These are phyloP conservation scores for Penicillium sp. DNA, from an alignment of 2,329 filamentous ascomycete genomes.

Conservation along the genomic window DNA sequence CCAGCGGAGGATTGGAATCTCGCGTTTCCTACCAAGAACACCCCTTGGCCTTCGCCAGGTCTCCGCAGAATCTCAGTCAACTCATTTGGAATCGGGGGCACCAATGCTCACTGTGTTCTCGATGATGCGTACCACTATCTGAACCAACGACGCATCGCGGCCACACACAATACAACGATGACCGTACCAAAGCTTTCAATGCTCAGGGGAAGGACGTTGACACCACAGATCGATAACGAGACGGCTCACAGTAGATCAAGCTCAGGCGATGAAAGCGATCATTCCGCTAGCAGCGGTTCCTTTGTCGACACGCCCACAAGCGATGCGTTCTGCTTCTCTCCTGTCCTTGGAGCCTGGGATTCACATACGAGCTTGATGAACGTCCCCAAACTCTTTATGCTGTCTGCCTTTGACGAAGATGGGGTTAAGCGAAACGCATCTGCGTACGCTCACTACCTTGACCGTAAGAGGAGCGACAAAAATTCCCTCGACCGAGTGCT, in stretches of 20 bases:
- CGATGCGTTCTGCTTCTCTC: slow-evolving; percentile 8
- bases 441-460: slow-evolving; percentile 15
- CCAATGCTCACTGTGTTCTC: slow-evolving; percentile 34
- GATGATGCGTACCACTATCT: slow-evolving; percentile 30
- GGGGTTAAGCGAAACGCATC: slow-evolving; percentile 22
- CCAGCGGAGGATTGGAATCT: slow-evolving; percentile 36
- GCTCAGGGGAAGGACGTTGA: background rate
- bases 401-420: slow-evolving; percentile 25
- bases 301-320: slow-evolving; percentile 15
- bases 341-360: background rate
- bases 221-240: background rate
- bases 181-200: background rate
- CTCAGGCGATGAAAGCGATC: slow-evolving; percentile 11
- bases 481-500: slow-evolving; percentile 11
- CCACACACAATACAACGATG: slow-evolving; percentile 11
- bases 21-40: slow-evolving; percentile 20
- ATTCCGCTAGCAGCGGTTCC: slow-evolving; percentile 1
- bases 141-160: slow-evolving; percentile 7
- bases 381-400: slow-evolving; percentile 11
- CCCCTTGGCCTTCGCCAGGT: slow-evolving; percentile 27
- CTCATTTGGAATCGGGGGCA: slow-evolving; percentile 39
- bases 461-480: background rate
- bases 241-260: background rate
- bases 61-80: slow-evolving; percentile 32
- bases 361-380: background rate